Base-by-base conservation (phyloP, 768 basidiomycete genomes). In the Amanita brunnescens region DNA sequence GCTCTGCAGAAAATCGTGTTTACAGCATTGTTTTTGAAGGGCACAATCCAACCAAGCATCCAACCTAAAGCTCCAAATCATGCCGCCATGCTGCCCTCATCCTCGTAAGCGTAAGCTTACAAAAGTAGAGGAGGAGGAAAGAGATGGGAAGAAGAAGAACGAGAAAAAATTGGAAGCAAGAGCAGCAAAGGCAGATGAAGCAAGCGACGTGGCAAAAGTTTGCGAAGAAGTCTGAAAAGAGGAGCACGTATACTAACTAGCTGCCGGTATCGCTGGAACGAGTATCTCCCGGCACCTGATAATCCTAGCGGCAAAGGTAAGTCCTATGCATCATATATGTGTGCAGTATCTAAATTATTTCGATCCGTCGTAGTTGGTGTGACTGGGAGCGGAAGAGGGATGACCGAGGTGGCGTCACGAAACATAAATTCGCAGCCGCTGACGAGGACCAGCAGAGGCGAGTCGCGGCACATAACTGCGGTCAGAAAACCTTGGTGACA, bases 201-300 rank as follows among this genome's bases (percentile, higher is more conserved):
- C 90, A 93, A 69, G 80, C 79, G 53, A 83, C 82, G 39, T 95
- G 91, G 91, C 90, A 93, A 70, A 90, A 90, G 70, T 95, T 95
- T 71, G 83, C 91, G 18, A 95, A 93, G 73, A 95, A 95, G 71
- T 80, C 83, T 23, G 88, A 91, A 67, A 91, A 86, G 77, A 94
- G 94, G 67, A 91, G 91, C 7, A 81, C 91, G 29, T 83, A 87
- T 64, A 93, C n/a, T n/a, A n/a, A n/a, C n/a, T n/a, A n/a, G n/a
- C 94, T 52, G 91, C 91, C 24, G 91, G 91, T 21, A 78, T 91
- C 30, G 69, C 85, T 26, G 92, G 92, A 23, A 91, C 86, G 56
- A 92, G 89, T 60, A 93, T 93, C 56, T 94, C 94, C 76, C 91
- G 91, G 71, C 90, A 3, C 92, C 92, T 10, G 91, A 92, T 57